Evolutionary conservation across 805 yeast species (phyloP), one percentile per base, ranked within the genome.

Genomic region (Ogataea neopini): DNA sequence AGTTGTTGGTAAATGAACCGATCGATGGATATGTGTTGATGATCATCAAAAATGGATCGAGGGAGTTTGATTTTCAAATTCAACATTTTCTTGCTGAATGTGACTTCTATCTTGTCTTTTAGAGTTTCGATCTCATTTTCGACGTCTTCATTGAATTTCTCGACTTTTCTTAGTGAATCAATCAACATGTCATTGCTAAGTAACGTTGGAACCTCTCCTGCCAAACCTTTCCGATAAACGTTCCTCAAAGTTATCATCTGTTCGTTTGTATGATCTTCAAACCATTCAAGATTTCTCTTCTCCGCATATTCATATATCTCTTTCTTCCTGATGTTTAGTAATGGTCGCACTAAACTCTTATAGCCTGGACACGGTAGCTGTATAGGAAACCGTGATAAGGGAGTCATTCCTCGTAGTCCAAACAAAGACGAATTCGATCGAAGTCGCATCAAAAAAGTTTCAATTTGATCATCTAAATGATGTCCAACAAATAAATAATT

Each of bases 401-500:
- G 18, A 13, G 40, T 45, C 72, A 85, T 81, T 0, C 88, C 86
- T 1, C 72, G 69, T 7, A 85, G 67, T 0, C 95, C 95, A 62
- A 74, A 70, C n/a, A 76, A 45, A 0, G 77, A 66, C 32, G 80
- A 73, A 23, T 75, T 72, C 1, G 63, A 45, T 2, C 67, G 44
- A 43, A 85, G 66, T 29, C 95, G 63, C 59, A 82, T 72, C 18
- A 84, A 50, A 51, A 76, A 82, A 0, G 92, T 84, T 58, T 88
- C 96, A 11, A 83, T 45, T 57, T 85, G 89, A 61, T 88, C 96
- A 57, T 87, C 81, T 40, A 70, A 57, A 54, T 81, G 87, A 56
- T 88, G 96, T 0, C 86, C 96, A 34, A 82, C 66, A 18, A 81
- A 61, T 4, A 87, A 48, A n/a, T 71, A 55, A 0, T 60, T 30